phyloP scores from a whole-genome alignment of 2,329 filamentous ascomycete genomes.

The Diaporthe sp. region DNA sequence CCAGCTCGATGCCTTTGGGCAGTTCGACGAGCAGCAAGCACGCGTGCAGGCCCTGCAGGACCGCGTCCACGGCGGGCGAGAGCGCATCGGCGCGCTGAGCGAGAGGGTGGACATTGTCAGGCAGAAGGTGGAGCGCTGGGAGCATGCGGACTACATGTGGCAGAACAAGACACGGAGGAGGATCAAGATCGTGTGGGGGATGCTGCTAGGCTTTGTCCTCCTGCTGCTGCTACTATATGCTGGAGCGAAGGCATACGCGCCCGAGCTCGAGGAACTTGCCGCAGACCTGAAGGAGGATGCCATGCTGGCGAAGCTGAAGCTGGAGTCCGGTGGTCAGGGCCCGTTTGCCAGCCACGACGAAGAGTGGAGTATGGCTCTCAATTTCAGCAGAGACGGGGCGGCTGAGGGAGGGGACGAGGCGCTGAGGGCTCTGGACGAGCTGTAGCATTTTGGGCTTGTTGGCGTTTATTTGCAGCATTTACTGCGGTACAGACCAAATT shows the following conservation, averaged over 20 bases:
- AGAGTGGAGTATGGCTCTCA: conserved; percentile 48
- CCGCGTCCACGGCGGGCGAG: conserved; percentile 72
- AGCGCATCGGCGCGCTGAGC: conserved; percentile 72
- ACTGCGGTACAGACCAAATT: neutral
- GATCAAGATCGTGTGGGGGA: conserved; percentile 74
- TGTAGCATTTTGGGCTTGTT: conserved; percentile 44
- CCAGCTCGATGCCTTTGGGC: conserved; percentile 72
- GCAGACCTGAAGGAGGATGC: conserved; percentile 35
- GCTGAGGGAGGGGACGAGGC: conserved; percentile 45
- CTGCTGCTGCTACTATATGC: conserved; percentile 61
- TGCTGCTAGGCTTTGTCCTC: conserved; percentile 65
- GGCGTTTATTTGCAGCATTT: conserved; percentile 3
- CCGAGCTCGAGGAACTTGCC: conserved; percentile 36
- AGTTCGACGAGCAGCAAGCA: conserved; percentile 75
- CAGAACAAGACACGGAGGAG: conserved; percentile 76
- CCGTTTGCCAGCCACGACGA: conserved; percentile 35
- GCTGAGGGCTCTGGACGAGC: conserved; percentile 51
- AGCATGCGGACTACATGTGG: conserved; percentile 76
- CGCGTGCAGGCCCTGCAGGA: conserved; percentile 73
- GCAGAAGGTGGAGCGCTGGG: conserved; percentile 76
- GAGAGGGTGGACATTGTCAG: conserved; percentile 75
- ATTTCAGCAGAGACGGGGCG: conserved; percentile 44
- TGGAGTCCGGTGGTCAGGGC: conserved; percentile 27
- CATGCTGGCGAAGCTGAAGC: conserved; percentile 34
- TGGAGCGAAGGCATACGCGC: conserved; percentile 39